Evolutionary conservation across 495 filamentous ascomycete genomes (phyloP).

Genomic region (Penicillium paradoxum): DNA sequence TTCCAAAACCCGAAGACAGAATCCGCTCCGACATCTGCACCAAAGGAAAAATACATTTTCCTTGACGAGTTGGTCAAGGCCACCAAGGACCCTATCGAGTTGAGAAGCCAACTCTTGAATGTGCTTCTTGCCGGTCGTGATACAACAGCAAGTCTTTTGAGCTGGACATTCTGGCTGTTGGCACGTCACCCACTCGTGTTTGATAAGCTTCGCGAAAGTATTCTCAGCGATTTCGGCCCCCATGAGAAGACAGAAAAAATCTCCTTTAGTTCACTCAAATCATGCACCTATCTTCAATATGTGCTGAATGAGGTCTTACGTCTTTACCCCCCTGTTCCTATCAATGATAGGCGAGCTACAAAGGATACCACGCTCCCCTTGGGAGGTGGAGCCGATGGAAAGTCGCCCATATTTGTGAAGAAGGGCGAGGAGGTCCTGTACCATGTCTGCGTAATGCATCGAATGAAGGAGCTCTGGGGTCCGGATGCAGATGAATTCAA

Average conservation of each 20-base stretch:
- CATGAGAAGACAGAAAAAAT: constrained; percentile 8
- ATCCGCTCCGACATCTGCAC: too few relatives aligned
- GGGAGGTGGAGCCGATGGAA: constrained; percentile 45
- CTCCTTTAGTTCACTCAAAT: constrained; percentile 42
- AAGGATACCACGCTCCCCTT: constrained; percentile 41
- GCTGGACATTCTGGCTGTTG: neutral
- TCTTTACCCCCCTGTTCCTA: constrained; percentile 40
- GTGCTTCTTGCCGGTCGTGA: neutral
- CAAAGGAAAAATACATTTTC: neutral
- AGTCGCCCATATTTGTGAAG: constrained; percentile 20
- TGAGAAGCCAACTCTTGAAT: neutral
- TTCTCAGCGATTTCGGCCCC: constrained; percentile 3
- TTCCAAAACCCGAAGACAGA: neutral
- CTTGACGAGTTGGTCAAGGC: neutral
- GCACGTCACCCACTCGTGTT: neutral
- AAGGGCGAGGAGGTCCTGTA: constrained; percentile 21
- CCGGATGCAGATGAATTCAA: constrained; percentile 41
- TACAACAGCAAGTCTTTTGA: neutral
- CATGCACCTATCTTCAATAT: constrained; percentile 47
- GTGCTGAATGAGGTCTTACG: constrained; percentile 43
- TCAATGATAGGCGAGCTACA: constrained; percentile 36
- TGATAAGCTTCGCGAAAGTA: neutral
- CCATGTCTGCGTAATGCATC: constrained; percentile 40
- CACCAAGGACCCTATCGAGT: neutral
- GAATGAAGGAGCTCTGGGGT: constrained; percentile 41